These are phyloP conservation scores for Elsinoe perseae DNA, from an alignment of 2,329 filamentous ascomycete species.

Conservation along the genomic window DNA sequence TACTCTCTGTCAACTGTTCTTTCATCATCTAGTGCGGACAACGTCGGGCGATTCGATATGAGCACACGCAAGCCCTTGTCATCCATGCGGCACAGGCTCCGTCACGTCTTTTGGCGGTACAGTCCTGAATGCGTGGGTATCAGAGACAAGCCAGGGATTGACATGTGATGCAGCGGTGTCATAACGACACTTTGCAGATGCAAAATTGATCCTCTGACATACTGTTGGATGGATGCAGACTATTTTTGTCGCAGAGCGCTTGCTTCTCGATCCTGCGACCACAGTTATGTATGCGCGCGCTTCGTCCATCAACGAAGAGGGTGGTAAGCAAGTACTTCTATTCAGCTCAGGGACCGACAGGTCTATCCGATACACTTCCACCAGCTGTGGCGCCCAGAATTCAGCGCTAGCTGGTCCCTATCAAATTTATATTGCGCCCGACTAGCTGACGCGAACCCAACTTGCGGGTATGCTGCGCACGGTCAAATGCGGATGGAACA, in stretches of 20 bases:
- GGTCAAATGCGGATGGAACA: neutral
- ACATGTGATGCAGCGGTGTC: neutral
- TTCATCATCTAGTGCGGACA: neutral
- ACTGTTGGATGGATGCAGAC: neutral
- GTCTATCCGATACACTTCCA: neutral
- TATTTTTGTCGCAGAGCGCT: neutral
- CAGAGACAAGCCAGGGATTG: neutral
- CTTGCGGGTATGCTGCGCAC: neutral
- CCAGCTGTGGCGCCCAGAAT: neutral
- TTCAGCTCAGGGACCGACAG: neutral
- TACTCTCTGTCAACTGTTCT: slow-evolving; percentile 3
- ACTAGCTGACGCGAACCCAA: neutral
- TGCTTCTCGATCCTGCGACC: neutral
- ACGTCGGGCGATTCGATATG: neutral
- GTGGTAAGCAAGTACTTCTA: neutral
- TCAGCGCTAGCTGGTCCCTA: neutral
- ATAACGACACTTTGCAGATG: neutral
- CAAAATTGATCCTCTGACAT: neutral
- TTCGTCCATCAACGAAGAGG: neutral
- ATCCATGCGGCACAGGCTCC: neutral
- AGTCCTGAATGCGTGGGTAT: neutral
- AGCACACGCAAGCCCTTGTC: neutral
- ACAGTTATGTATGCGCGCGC: neutral
- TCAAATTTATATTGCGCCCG: neutral
- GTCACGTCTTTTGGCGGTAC: neutral